Evolutionary conservation across 371 early-diverging fungal species (phyloP), one percentile per base, ranked within the genome.

Genomic region (Circinella minor): DNA sequence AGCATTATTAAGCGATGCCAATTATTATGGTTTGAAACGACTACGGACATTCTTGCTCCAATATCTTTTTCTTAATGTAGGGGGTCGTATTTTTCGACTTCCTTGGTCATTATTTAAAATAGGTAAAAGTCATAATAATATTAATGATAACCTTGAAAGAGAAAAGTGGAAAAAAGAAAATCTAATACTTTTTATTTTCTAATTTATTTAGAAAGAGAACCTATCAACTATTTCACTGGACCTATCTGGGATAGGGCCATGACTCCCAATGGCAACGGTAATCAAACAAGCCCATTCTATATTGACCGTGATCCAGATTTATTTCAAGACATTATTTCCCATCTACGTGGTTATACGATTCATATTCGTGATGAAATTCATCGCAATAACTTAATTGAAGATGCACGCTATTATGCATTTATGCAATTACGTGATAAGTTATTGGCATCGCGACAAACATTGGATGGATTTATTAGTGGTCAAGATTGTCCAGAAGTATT

Each of bases 281-380:
- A 49, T 11, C 65, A 83, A 51, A 62, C 74, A 1, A 74, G 86
- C 4, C 90, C 89, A 0, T 68, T 83, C 9, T 88, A 81, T 59
- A 83, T 90, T 71, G 86, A 87, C 65, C 79, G 88, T 61, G 84
- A 85, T 39, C 89, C 90, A 3, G 88, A 90, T 38, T 78, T 84
- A 8, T 90, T 90, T 80, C 78, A 74, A 54, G 89, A 89, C 18
- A 85, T 90, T 55, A 59, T 90, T n/a, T 75, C 76, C 13, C 86
- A 87, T 75, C 73, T 90, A 9, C 85, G 86, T 54, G 90, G 90
- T 11, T 90, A 90, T 55, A 85, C 86, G 1, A 81, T 90, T 47
- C 75, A 77, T 43, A 84, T 90, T 66, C 77, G 81, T 49, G 88
- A 88, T 69, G 88, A 85, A 67, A 75, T 83, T n/a, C 90, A 90